Evolutionary conservation across 1,139 yeast genomes (phyloP).

Genomic region (Protomyces lactucae-debilis): DNA sequence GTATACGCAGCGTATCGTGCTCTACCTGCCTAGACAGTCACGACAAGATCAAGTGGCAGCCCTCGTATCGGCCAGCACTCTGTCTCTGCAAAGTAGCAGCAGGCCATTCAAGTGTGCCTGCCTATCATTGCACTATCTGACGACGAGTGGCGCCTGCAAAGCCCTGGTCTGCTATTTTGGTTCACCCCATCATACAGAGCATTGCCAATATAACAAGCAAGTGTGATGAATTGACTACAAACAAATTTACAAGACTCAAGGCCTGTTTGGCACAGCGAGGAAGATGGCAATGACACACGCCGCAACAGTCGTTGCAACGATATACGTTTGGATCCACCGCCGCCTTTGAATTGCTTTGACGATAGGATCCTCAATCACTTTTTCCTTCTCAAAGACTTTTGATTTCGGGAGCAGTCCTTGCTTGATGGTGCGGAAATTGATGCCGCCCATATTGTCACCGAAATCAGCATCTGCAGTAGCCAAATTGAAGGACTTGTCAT

Average conservation of each 20-base stretch:
- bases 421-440: constrained; percentile 14
- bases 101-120: not conserved
- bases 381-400: constrained; percentile 24
- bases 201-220: not conserved
- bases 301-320: constrained; percentile 24
- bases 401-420: constrained; percentile 13
- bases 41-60: constrained; percentile 22
- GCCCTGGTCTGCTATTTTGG: not conserved
- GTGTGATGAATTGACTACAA: not conserved
- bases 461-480: constrained; percentile 23
- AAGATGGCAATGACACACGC: constrained; percentile 23
- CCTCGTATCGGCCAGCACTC: not conserved
- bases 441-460: constrained; percentile 17
- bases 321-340: constrained; percentile 22
- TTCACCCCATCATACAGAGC: not conserved
- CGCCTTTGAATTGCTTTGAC: constrained; percentile 17
- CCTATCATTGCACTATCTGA: not conserved
- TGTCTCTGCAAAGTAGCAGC: not conserved
- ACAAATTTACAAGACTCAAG: not conserved
- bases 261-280: constrained; percentile 24
- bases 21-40: constrained; percentile 27
- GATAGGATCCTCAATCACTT: constrained; percentile 24
- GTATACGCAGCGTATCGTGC: constrained; percentile 9
- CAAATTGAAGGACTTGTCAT: constrained; percentile 22
- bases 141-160: not conserved